Evolutionary conservation across 768 basidiomycete genomes (phyloP), one percentile per base, ranked within the genome.

Genomic region (Termitomyces sp.): DNA sequence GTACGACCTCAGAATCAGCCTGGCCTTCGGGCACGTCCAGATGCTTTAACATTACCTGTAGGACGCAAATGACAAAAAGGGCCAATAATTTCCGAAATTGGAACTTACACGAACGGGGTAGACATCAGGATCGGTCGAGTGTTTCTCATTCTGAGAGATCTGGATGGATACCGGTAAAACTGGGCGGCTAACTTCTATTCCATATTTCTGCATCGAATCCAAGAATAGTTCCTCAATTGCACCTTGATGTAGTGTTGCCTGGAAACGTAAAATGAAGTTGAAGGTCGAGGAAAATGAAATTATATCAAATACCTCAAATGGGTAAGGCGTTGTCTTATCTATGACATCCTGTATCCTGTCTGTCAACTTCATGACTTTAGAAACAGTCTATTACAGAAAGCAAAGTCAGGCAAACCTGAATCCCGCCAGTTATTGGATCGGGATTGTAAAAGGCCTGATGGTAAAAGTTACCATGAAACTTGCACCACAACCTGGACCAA

Each of bases 381-480:
- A 50, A 13, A 41, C 39, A 3, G 24, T 56, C n/a, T 16, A n/a
- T 28, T 57, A 26, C 5, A 52, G n/a, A 53, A 22, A 54, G 48
- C 54, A 12, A 13, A 49, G 34, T 31, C 28, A 55, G 2, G 41
- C 70, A 39, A 50, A 85, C 88, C 75, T 85, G 78, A 37, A 91
- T 87, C 4, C 79, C 84, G 16, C 86, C 86, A 34, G 61, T 65
- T 31, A 77, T 63, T 1, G 74, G 69, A 22, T 76, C 73, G 3
- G 89, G 88, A 62, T 89, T 87, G 64, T 90, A 91, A 68, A 90
- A 90, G 8, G 87, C 83, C 89, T 91, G 48, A 15, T 26, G 5
- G 15, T n/a, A 20, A n/a, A n/a, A 41, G 46, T 4, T 26, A 34
- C 39, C 41, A 4, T 28, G 3, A 24, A 22, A 28, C 37, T 41